A percentile compares a stretch with the other conserved stretches of the same genome.
Evolutionary conservation across 345 rosid genomes (phyloP).

Genomic region (Melastoma malabathricum): DNA sequence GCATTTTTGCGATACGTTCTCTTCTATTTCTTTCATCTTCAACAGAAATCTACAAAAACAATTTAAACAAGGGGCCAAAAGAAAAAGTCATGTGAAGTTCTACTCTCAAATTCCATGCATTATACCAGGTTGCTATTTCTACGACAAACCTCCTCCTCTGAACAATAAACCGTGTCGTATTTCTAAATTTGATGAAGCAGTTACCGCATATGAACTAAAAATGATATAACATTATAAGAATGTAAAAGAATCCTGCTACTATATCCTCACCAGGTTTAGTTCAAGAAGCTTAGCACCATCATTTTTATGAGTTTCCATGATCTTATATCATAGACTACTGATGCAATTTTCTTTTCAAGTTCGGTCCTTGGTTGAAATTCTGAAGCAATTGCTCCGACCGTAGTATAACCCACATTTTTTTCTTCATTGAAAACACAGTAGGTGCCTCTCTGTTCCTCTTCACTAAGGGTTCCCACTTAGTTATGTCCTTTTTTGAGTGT

Average conservation of each 20-base stretch:
- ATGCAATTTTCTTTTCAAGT: slow-evolving; percentile 86
- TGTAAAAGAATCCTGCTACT: not conserved
- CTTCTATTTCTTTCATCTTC: slow-evolving; percentile 56
- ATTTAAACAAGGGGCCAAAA: not conserved
- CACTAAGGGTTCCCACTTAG: slow-evolving; percentile 65
- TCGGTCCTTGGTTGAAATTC: slow-evolving; percentile 84
- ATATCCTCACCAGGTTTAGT: slow-evolving; percentile 45
- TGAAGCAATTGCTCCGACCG: slow-evolving; percentile 88
- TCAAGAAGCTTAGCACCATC: slow-evolving; percentile 88
- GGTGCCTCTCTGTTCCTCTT: slow-evolving; percentile 87
- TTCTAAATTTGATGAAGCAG: too few relatives aligned
- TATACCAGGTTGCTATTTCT: too few relatives aligned
- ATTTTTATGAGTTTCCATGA: slow-evolving; percentile 60
- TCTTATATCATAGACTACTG: slow-evolving; percentile 45
- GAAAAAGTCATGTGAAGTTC: slow-evolving; percentile 1
- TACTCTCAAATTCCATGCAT: too few relatives aligned
- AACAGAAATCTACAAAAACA: slow-evolving; percentile 41
- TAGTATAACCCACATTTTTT: slow-evolving; percentile 57
- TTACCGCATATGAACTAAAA: not conserved
- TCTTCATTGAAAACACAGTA: slow-evolving; percentile 62
- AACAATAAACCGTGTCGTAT: too few relatives aligned
- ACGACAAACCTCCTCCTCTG: too few relatives aligned
- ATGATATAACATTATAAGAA: slow-evolving; percentile 2
- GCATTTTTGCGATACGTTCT: slow-evolving; percentile 66
- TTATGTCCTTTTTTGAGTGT: slow-evolving; percentile 44